Percentiles rank a stretch among this genome's conserved stretches.
These are phyloP conservation scores for Citrus hindsii DNA, from an alignment of 345 rosid species.

Conservation along the genomic window DNA sequence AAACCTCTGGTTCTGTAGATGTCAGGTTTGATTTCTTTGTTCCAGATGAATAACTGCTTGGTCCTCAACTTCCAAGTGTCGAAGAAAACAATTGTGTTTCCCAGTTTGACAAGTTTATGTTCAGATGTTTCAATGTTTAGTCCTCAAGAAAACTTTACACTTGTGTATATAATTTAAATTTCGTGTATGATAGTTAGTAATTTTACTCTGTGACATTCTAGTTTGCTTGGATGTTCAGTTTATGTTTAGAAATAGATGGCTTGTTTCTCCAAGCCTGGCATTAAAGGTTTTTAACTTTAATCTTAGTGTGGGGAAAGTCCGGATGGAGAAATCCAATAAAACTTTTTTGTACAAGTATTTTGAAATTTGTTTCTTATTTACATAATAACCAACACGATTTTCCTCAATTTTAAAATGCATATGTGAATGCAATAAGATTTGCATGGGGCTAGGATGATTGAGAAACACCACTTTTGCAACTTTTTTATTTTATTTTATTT, in stretches of 20 bases:
- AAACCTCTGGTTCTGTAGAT: conserved; percentile 77
- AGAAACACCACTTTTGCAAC: background rate
- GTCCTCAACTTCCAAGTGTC: conserved; percentile 16
- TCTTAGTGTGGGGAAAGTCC: background rate
- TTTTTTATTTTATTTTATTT: too few relatives aligned
- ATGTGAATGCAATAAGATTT: background rate
- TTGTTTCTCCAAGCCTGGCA: background rate
- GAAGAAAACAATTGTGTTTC: background rate
- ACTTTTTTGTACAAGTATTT: too few relatives aligned
- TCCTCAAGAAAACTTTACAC: conserved; percentile 21
- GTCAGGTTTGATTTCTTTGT: conserved; percentile 86
- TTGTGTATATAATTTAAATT: conserved; percentile 43
- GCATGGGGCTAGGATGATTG: background rate
- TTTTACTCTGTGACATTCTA: conserved; percentile 13
- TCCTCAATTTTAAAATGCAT: background rate
- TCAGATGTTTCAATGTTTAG: conserved; percentile 21
- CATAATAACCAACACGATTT: background rate
- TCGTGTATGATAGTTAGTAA: conserved; percentile 12
- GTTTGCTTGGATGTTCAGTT: background rate
- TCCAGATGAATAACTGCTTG: conserved; percentile 51
- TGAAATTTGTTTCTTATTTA: background rate
- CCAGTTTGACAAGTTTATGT: background rate
- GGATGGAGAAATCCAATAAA: background rate
- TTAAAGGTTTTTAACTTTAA: background rate
- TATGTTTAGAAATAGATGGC: background rate